Evolutionary conservation across 345 rosid species (phyloP), one percentile per base, ranked within the genome.

Genomic region (Eucalyptus cloeziana): DNA sequence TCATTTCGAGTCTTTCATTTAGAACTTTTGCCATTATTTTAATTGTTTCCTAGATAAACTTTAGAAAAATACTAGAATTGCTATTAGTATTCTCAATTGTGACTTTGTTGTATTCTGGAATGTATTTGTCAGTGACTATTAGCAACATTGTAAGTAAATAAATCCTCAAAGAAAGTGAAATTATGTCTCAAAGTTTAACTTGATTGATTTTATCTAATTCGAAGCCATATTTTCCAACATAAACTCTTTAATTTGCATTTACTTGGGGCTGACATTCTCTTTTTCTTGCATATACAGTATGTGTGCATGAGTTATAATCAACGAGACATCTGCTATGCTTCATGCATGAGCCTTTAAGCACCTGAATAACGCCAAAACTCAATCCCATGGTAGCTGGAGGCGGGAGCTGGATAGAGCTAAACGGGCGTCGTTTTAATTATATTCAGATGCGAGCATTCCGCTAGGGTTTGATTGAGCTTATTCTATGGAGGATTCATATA

Each of bases 101-200:
- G 58, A 52, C 58, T 52, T 52, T 2, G 0, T 52, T 52, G 25
- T 21, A 21, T 52, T 19, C 0, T 21, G 1, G 10, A 52, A 0
- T 2, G 3, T 52, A 52, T 52, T 52, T 52, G 10, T 52, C 0
- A 0, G 0, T 8, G 25, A 52, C 0, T 52, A 52, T 52, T 21
- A 52, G 0, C 58, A 52, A 21, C 10, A 52, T 52, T 52, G 25
- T 52, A 52, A 52, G 25, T 52, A 52, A 52, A 21, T 52, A 19
- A 52, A 52, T 52, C 0, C 1, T 21, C 25, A 52, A 52, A 52
- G 5, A 52, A 52, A 52, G 58, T 52, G 58, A 52, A 52, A 52
- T 52, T 0, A 52, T 21, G 25, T 2, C 58, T 52, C 58, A 52
- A 52, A 52, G 58, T 52, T 52, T 52, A 52, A 52, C 4, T 52